Percentiles rank a stretch among this genome's conserved stretches.
phyloP scores from a whole-genome alignment of 441 rosid genomes.

The Brassica balearica region DNA sequence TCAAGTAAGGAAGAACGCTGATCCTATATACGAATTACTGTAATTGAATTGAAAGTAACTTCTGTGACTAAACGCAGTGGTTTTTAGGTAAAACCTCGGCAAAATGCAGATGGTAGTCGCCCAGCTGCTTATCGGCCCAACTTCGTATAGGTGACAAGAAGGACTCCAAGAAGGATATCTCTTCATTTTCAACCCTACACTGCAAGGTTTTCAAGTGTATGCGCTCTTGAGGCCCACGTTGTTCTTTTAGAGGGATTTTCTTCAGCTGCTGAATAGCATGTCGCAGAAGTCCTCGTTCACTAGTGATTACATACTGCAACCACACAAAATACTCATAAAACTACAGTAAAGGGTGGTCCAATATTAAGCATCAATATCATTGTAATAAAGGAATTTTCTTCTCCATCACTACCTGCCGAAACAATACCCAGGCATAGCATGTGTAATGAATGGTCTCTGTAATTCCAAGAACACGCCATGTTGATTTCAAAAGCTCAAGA shows the following conservation, averaged over 20 bases:
- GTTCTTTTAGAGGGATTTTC: conserved; percentile 88
- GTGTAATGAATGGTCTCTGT: conserved; percentile 97
- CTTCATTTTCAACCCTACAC: conserved; percentile 76
- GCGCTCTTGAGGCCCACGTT: conserved; percentile 98
- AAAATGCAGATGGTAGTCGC: conserved; percentile 92
- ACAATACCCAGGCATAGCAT: conserved; percentile 90
- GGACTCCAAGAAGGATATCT: conserved; percentile 79
- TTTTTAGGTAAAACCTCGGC: conserved; percentile 62
- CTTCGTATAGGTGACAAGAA: conserved; percentile 86
- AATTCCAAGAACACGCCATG: conserved; percentile 97
- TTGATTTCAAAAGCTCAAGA: conserved; percentile 94
- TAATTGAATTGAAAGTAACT: conserved; percentile 17
- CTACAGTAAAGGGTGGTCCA: conserved; percentile 15
- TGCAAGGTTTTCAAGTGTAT: conserved; percentile 84
- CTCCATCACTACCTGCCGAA: conserved; percentile 82
- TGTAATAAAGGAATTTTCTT: conserved; percentile 6
- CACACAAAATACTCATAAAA: conserved; percentile 43
- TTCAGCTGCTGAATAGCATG: conserved; percentile 92
- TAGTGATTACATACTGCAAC: conserved; percentile 85
- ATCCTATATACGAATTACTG: conserved; percentile 16
- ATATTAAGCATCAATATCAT: conserved; percentile 23
- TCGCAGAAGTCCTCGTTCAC: conserved; percentile 81
- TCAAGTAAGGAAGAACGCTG: neutral
- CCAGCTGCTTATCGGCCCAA: conserved; percentile 93
- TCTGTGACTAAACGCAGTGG: conserved; percentile 25